These are phyloP conservation scores for Apiospora sp. DNA, from an alignment of 2,329 filamentous ascomycete species.

Conservation along the genomic window DNA sequence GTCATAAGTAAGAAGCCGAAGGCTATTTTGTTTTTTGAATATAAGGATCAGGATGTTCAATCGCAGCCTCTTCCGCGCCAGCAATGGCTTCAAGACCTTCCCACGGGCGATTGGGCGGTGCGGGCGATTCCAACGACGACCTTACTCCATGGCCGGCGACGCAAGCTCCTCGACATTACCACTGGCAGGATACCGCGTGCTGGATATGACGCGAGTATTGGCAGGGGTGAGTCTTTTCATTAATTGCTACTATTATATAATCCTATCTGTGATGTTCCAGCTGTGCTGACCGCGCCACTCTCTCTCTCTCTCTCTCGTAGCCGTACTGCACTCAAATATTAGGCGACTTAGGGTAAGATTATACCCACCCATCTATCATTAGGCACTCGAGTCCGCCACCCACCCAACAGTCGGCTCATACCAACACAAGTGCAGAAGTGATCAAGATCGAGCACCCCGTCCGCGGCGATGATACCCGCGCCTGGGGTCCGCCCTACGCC, in stretches of 20 bases:
- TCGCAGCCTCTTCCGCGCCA: slow-evolving; percentile 19
- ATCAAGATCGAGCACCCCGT: slow-evolving; percentile 97
- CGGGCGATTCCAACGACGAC: not conserved
- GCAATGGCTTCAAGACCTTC: slow-evolving; percentile 10
- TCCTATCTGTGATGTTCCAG: slow-evolving; percentile 27
- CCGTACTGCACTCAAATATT: slow-evolving; percentile 98
- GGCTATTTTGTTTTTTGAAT: not conserved
- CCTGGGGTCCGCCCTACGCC: slow-evolving; percentile 96
- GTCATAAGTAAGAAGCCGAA: not conserved
- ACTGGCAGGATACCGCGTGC: slow-evolving; percentile 83
- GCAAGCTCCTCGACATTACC: slow-evolving; percentile 57
- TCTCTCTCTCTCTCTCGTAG: slow-evolving; percentile 52
- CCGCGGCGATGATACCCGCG: slow-evolving; percentile 90
- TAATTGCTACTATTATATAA: not conserved
- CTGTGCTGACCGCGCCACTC: slow-evolving; percentile 21
- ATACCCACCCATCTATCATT: slow-evolving; percentile 22
- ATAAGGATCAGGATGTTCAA: slow-evolving; percentile 13
- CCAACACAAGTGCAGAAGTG: slow-evolving; percentile 77
- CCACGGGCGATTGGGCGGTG: not conserved
- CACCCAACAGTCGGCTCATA: slow-evolving; percentile 39
- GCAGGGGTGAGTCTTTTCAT: slow-evolving; percentile 76
- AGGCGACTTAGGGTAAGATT: slow-evolving; percentile 86
- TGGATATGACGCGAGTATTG: slow-evolving; percentile 96
- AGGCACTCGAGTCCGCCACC: not conserved
- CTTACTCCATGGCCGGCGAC: slow-evolving; percentile 41